phyloP scores from a whole-genome alignment of 768 basidiomycete genomes.

The Pisolithus microcarpus region DNA sequence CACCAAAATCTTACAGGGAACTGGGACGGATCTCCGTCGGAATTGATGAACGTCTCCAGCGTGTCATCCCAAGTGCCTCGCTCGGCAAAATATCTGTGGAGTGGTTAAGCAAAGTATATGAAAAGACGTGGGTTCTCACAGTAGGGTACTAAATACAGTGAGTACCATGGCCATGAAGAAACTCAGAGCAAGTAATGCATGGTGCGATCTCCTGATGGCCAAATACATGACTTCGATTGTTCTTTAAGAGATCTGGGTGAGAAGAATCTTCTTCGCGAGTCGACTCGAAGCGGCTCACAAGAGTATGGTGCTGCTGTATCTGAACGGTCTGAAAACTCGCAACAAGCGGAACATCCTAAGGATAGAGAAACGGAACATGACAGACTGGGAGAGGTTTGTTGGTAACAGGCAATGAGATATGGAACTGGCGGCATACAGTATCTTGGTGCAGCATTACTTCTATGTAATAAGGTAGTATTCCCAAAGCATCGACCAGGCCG shows the following conservation, averaged over 20 bases:
- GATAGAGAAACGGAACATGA: slow-evolving; percentile 86
- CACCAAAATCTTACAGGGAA: slow-evolving; percentile 48
- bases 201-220: slow-evolving; percentile 76
- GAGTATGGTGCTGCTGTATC: slow-evolving; percentile 75
- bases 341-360: slow-evolving; percentile 83
- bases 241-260: slow-evolving; percentile 28
- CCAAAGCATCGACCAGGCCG: slow-evolving; percentile 77
- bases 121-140: slow-evolving; percentile 39
- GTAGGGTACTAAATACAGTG: slow-evolving; percentile 78
- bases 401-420: neutral
- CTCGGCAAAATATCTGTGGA: slow-evolving; percentile 75
- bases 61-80: slow-evolving; percentile 83
- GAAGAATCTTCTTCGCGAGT: neutral
- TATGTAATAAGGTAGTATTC: slow-evolving; percentile 85
- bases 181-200: slow-evolving; percentile 77
- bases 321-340: slow-evolving; percentile 86
- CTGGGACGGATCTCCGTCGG: slow-evolving; percentile 76
- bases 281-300: slow-evolving; percentile 41
- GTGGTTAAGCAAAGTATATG: neutral
- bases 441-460: slow-evolving; percentile 80
- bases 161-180: slow-evolving; percentile 88
- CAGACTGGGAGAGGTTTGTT: slow-evolving; percentile 42
- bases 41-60: slow-evolving; percentile 74
- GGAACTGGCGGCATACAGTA: slow-evolving; percentile 47
- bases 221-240: slow-evolving; percentile 93